Evolutionary conservation across 768 basidiomycete genomes (phyloP), one percentile per base, ranked within the genome.

Genomic region (Suillus subalutaceus): DNA sequence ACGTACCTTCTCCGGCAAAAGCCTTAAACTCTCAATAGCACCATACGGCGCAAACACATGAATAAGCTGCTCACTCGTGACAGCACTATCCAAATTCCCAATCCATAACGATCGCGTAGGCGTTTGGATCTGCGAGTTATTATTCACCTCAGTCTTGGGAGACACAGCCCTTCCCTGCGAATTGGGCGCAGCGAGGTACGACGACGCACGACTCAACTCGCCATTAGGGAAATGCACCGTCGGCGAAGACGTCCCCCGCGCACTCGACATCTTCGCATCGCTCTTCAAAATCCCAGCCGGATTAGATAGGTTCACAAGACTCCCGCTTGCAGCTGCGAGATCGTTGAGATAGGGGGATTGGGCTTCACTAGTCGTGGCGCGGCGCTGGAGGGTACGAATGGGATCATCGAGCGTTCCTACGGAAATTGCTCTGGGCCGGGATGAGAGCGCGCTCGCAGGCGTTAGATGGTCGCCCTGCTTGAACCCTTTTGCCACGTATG

Each of bases 91-190:
- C 60, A 99, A 83, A 78, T 99, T 99, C 59, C 97, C 97, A 74
- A 99, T 97, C 97, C 97, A 99, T 37, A 99, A 82, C 41, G 94
- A 96, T 61, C 97, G 90, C 13, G 97, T 97, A 43, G 97, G 97
- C 48, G 94, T 91, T 79, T 98, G 96, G 63, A 90, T 86, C 73
- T 95, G 92, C 15, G 88, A 86, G 43, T 86, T 82, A 52, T 86
- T 83, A 38, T 35, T 76, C 41, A 79, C 83, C 78, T 94, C 92
- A 46, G 89, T 84, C 77, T 94, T 95, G 30, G 93, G 93, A 15
- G 93, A 94, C 63, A 91, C 80, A n/a, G 92, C 88, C 60, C 92
- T 88, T 72, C 87, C 91, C 72, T 89, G 86, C 35, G 84, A 83
- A 56, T 83, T 83, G 35, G 90, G 90, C 12, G 92, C 88, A 66